phyloP scores from a whole-genome alignment of 345 rosid genomes.

The Cardiospermum halicacabum region DNA sequence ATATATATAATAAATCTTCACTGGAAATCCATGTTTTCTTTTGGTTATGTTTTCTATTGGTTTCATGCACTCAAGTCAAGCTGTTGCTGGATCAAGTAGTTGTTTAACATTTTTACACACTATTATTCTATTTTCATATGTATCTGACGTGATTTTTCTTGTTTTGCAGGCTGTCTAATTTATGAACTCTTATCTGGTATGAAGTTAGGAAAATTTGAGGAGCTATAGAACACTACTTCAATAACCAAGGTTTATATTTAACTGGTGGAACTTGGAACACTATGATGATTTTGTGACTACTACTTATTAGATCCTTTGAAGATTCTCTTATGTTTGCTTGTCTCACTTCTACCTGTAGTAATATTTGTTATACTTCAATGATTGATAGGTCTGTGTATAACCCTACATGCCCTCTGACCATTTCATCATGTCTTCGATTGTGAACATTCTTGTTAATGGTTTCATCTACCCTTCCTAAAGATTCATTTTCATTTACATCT shows the following conservation, averaged over 20 bases:
- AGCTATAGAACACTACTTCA: constrained; percentile 78
- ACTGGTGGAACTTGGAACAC: too few relatives aligned
- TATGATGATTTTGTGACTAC: neutral
- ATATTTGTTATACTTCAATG: neutral
- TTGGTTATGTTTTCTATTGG: neutral
- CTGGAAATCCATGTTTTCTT: too few relatives aligned
- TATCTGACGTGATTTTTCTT: constrained; percentile 14
- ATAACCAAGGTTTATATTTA: constrained; percentile 87
- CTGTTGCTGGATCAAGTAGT: neutral
- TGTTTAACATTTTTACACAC: neutral
- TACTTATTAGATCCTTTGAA: neutral
- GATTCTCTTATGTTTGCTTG: neutral
- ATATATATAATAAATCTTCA: too few relatives aligned
- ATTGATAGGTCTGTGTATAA: neutral
- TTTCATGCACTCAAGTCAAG: neutral
- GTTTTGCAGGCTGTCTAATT: too few relatives aligned
- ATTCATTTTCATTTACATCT: constrained; percentile 38
- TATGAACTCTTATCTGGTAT: constrained; percentile 85
- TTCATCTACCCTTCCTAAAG: constrained; percentile 19
- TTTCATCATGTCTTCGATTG: neutral
- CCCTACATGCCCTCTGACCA: neutral
- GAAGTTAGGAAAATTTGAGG: constrained; percentile 89
- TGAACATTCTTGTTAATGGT: constrained; percentile 3
- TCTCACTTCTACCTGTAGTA: neutral
- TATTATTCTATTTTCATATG: neutral